Base-by-base conservation (phyloP, 2,329 filamentous ascomycete species). In the Apiospora kogelbergensis region DNA sequence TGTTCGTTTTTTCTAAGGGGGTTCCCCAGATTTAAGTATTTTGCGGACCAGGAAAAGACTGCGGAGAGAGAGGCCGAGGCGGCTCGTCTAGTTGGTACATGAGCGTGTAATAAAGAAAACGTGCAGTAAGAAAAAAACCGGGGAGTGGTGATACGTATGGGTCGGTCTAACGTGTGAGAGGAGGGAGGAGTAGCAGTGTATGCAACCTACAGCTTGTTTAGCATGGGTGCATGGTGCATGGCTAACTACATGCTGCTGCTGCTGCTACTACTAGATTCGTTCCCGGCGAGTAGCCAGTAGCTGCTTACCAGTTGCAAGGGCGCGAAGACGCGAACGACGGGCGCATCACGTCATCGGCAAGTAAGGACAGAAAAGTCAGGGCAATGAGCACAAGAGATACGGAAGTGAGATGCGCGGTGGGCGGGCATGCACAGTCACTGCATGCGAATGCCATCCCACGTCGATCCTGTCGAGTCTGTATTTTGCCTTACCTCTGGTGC, bases 11-110 rank as follows among this genome's bases (percentile, higher is more conserved):
- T 9, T 9, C 1, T 13, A 13, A 10, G 30, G 53, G 53, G 53
- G 17, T 60, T 60, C 53, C 53, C 53, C 53, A 37, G 53, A 60
- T 60, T 60, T 60, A 60, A 37, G 53, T 60, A 60, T 37, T n/a
- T 60, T n/a, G 53, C 6, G 30, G 53, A 60, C 30, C 17, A 60
- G 4, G 30, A 37, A n/a, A 20, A 33, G 15, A 57, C 45, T 33
- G 48, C 26, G 48, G 48, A 57, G 48, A 57, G 48, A 57, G 45
- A 48, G 48, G 48, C 26, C 48, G 26, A 30, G 7, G 26, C 46
- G 22, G 46, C 6, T 48, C 46, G 46, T 48, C 22, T 26, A 24
- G 13, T 7, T 24, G 15, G 46, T 57, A 33, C 40, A 42, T 30
- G n/a, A n/a, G n/a, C n/a, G n/a, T n/a, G 48, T 33, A 26, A 57